phyloP scores from a whole-genome alignment of 768 basidiomycete species.

The Termitomyces sp. region DNA sequence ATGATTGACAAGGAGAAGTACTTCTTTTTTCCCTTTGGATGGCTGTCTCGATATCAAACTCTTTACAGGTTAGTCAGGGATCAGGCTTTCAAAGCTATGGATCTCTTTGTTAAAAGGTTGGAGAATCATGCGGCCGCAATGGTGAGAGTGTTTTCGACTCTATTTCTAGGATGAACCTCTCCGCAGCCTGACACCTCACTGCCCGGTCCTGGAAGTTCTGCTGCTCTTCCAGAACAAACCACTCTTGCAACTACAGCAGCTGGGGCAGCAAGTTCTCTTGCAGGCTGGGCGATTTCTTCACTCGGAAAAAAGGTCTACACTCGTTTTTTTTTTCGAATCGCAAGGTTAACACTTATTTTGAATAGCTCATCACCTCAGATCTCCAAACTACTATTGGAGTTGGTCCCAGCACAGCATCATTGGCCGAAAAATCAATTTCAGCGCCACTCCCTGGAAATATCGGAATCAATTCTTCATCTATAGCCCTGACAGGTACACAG shows the following conservation, averaged over 20 bases:
- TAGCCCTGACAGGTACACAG: neutral
- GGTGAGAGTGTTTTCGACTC: slow-evolving; percentile 37
- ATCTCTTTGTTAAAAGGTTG: slow-evolving; percentile 79
- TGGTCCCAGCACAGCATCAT: slow-evolving; percentile 12
- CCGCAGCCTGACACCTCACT: slow-evolving; percentile 34
- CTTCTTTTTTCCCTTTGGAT: neutral
- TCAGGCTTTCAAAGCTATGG: slow-evolving; percentile 92
- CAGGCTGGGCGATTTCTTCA: slow-evolving; percentile 95
- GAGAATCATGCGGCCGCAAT: slow-evolving; percentile 76
- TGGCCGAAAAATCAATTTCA: slow-evolving; percentile 35
- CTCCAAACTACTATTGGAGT: slow-evolving; percentile 61
- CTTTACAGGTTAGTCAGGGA: slow-evolving; percentile 77
- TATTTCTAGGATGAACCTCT: neutral
- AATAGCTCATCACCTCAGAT: slow-evolving; percentile 66
- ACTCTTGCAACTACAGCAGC: slow-evolving; percentile 80
- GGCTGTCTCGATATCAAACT: neutral
- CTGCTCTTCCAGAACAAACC: slow-evolving; percentile 29
- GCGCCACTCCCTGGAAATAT: slow-evolving; percentile 27
- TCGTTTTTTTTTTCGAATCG: neutral
- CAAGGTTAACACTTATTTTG: slow-evolving; percentile 3
- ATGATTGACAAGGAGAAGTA: slow-evolving; percentile 94
- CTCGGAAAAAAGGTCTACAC: slow-evolving; percentile 69
- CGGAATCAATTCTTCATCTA: slow-evolving; percentile 10
- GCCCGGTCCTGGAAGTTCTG: slow-evolving; percentile 24
- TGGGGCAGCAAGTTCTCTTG: slow-evolving; percentile 86